Conservation (phyloP, 2,329 filamentous ascomycete species). For the Colletotrichum sp. region DNA sequence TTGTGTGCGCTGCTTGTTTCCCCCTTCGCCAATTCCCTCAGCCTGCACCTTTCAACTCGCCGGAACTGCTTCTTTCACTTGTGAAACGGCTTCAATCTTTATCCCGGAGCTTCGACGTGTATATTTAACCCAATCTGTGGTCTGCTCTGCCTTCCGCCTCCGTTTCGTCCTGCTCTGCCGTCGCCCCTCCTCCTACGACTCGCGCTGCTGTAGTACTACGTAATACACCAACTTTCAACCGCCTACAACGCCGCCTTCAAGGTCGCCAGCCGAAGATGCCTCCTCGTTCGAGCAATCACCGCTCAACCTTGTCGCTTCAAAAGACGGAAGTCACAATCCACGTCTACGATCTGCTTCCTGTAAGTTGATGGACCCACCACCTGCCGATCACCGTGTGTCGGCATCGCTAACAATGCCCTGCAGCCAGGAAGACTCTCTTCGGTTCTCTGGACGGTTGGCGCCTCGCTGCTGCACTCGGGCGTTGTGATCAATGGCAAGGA, state of each 20-base stretch:
- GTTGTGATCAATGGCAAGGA: slow-evolving; percentile 82
- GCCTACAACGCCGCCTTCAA: neutral
- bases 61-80: neutral
- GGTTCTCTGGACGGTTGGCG: slow-evolving; percentile 77
- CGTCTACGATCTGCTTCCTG: slow-evolving; percentile 78
- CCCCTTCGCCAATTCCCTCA: neutral
- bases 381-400: neutral
- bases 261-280: slow-evolving; percentile 1
- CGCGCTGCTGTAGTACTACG: neutral
- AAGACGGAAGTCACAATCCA: slow-evolving; percentile 79
- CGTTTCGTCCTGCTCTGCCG: neutral
- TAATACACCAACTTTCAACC: neutral
- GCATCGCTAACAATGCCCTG: neutral
- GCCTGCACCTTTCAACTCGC: neutral
- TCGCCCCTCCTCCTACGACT: neutral
- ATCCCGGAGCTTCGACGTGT: neutral
- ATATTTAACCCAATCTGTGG: neutral
- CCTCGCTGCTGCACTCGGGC: slow-evolving; percentile 81
- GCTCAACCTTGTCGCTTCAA: slow-evolving; percentile 71
- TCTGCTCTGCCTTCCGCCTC: neutral
- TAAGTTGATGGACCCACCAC: slow-evolving; percentile 40
- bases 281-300: slow-evolving; percentile 45
- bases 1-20: neutral
- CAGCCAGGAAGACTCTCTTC: slow-evolving; percentile 78
- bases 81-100: neutral